Conservation (phyloP, 306 rosid genomes). For the Cucumis sativus region DNA sequence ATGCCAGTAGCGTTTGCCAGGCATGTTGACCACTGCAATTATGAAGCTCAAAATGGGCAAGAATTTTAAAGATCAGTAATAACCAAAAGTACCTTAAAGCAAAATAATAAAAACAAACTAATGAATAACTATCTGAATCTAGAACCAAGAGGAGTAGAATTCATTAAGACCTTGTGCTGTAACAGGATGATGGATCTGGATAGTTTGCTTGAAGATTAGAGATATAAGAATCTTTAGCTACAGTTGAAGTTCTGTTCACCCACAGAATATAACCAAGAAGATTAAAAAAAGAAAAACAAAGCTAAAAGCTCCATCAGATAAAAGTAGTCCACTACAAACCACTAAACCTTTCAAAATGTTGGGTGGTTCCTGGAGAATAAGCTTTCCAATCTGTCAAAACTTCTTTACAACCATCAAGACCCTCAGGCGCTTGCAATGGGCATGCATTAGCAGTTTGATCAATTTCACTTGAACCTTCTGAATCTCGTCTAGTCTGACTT, state of each 20-base stretch:
- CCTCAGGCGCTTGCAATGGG: constrained; percentile 33
- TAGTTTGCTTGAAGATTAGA: constrained; percentile 24
- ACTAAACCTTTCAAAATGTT: constrained; percentile 45
- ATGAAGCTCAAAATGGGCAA: background rate
- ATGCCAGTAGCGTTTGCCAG: constrained; percentile 88
- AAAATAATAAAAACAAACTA: background rate
- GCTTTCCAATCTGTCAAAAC: constrained; percentile 25
- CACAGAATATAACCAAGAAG: constrained; percentile 8
- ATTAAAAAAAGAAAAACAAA: background rate
- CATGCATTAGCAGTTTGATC: constrained; percentile 22
- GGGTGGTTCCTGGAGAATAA: constrained; percentile 13
- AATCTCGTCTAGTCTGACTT: constrained; percentile 14
- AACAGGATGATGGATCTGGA: constrained; percentile 29
- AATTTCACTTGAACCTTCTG: constrained; percentile 19
- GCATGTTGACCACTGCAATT: constrained; percentile 73
- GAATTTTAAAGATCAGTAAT: background rate
- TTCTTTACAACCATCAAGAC: constrained; percentile 33
- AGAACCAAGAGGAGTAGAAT: background rate
- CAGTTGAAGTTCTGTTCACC: constrained; percentile 21
- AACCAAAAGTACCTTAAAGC: background rate
- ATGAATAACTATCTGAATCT: background rate
- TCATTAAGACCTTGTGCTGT: constrained; percentile 47
- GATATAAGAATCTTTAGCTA: constrained; percentile 29
- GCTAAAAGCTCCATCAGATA: background rate
- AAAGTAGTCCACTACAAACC: background rate